phyloP scores from a whole-genome alignment of 371 early-diverging fungal genomes.

The Enterospora canceri region DNA sequence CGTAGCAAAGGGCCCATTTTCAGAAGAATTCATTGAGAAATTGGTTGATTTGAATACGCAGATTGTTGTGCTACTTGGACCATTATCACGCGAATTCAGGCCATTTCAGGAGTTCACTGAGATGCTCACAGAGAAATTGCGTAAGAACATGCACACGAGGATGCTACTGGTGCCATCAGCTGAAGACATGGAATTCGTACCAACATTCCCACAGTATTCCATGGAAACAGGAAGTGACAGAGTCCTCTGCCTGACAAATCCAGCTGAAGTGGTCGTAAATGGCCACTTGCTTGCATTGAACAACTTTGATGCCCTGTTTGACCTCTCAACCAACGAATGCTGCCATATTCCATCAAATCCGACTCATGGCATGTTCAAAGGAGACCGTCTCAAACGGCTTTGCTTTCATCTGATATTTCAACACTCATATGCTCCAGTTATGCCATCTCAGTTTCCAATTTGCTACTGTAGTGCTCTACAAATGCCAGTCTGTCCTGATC shows the following conservation, averaged over 20 bases:
- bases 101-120: not conserved
- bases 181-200: conserved; percentile 16
- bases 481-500: conserved; percentile 33
- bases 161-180: conserved; percentile 34
- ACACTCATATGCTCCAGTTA: conserved; percentile 33
- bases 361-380: conserved; percentile 23
- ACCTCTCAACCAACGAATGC: conserved; percentile 22
- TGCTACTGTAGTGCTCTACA: conserved; percentile 10
- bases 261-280: conserved; percentile 29
- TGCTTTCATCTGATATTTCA: conserved; percentile 42
- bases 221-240: not conserved
- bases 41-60: conserved; percentile 4
- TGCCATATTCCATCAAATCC: not conserved
- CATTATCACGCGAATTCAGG: conserved; percentile 8
- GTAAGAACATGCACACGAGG: not conserved
- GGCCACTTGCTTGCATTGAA: conserved; percentile 16
- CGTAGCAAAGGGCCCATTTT: conserved; percentile 23
- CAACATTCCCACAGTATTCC: conserved; percentile 31
- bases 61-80: conserved; percentile 38
- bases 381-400: conserved; percentile 20
- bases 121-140: conserved; percentile 3
- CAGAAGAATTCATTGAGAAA: conserved; percentile 3
- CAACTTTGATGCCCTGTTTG: conserved; percentile 26
- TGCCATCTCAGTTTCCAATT: conserved; percentile 23
- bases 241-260: conserved; percentile 26